Percentiles rank a stretch among this genome's conserved stretches.
These are phyloP conservation scores for Juglanconis sp. DNA, from an alignment of 2,329 filamentous ascomycete genomes.

Conservation along the genomic window DNA sequence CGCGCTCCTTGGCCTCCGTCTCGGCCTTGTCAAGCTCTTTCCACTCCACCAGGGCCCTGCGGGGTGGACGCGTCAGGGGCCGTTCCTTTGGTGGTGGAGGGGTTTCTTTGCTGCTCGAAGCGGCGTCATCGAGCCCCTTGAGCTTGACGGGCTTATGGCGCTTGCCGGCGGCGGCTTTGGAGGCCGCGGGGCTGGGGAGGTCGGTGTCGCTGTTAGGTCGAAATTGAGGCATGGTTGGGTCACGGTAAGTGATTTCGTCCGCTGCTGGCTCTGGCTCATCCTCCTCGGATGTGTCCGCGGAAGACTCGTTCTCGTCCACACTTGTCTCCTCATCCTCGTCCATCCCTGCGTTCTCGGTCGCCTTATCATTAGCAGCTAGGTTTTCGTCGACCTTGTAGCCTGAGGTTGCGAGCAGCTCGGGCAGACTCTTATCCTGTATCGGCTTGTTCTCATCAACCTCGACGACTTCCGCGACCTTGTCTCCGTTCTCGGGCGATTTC, in stretches of 20 bases:
- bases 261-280: conserved; percentile 16
- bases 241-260: conserved; percentile 35
- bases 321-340: conserved; percentile 12
- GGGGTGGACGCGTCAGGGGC: conserved; percentile 20
- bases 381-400: conserved; percentile 41
- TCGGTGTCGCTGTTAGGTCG: conserved; percentile 49
- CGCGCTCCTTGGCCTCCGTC: conserved; percentile 63
- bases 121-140: conserved; percentile 14
- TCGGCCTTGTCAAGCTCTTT: conserved; percentile 63
- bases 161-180: not conserved
- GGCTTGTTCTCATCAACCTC: conserved; percentile 21
- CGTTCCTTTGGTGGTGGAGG: conserved; percentile 19
- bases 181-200: conserved; percentile 13
- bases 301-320: conserved; percentile 18
- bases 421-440: conserved; percentile 29
- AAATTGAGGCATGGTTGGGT: conserved; percentile 68
- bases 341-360: conserved; percentile 17
- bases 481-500: conserved; percentile 21
- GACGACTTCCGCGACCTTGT: conserved; percentile 18
- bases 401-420: conserved; percentile 40
- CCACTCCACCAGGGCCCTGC: conserved; percentile 42
- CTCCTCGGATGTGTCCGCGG: not conserved
- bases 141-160: not conserved
- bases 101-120: conserved; percentile 23
- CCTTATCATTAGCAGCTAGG: conserved; percentile 2